These are phyloP conservation scores for Pachysandra terminalis DNA, from an alignment of 164 flowering plant genomes.

Conservation along the genomic window DNA sequence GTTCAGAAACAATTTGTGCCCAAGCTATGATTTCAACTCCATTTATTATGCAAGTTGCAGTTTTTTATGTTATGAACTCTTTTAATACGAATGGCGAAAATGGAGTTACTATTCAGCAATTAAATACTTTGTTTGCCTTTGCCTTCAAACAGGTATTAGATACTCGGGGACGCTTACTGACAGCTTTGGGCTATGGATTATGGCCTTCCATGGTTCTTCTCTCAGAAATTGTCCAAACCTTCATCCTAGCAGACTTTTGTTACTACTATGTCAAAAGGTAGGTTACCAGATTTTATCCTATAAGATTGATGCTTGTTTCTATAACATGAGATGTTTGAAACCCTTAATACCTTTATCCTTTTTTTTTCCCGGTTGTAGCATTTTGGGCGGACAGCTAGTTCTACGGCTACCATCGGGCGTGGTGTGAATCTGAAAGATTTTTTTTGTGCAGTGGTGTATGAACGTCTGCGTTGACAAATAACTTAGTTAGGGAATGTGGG, in stretches of 20 bases:
- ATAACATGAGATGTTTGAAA: background rate
- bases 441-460: background rate
- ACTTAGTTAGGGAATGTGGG: too few relatives aligned
- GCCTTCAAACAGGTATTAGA: conserved; percentile 34
- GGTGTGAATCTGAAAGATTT: background rate
- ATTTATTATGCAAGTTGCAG: background rate
- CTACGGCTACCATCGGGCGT: background rate
- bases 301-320: background rate
- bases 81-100: too few relatives aligned
- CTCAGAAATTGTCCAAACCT: conserved; percentile 46
- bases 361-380: background rate
- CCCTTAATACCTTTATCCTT: background rate
- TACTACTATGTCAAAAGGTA: conserved; percentile 49
- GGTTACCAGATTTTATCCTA: background rate
- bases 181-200: conserved; percentile 45
- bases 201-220: conserved; percentile 57
- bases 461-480: too few relatives aligned
- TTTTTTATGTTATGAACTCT: background rate
- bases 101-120: background rate
- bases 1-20: background rate
- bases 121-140: background rate
- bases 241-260: conserved; percentile 45
- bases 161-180: conserved; percentile 38
- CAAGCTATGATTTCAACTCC: background rate
- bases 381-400: background rate